Base-by-base conservation (phyloP, 371 early-diverging fungal genomes). In the Amoeboaphelidium protococcarum region DNA sequence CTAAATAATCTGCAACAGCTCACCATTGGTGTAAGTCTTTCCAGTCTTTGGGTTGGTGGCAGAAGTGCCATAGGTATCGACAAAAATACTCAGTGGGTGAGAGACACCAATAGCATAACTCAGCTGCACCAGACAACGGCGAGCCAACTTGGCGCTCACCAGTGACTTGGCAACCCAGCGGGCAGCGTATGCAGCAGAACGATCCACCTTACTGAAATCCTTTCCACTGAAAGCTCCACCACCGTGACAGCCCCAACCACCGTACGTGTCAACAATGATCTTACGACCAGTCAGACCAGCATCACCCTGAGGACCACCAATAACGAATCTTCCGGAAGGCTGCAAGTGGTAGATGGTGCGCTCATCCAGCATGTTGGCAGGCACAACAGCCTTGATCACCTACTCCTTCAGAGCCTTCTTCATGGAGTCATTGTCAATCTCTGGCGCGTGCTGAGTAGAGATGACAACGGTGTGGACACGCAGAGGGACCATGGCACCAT, bases 181-280 rank as follows among this genome's bases (percentile, higher is more conserved):
- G 54, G 88, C 94, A 48, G 95, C 82, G 73, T 98, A 98, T 55
- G 98, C 98, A 56, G 92, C 98, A 49, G 91, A 92, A 68, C 98
- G 82, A 66, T 98, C 98, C 61, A 98, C 98, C 82, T 98, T 98
- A 74, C 95, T 89, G 84, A 87, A 95, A 74, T 98, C 98, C 79
- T 98, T 98, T 54, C 98, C 98, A 57, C 84, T 83, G 82, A 95
- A 96, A 58, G 94, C 90, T 69, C 98, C 98, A 66, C 98, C 98
- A 67, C 98, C 98, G 76, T 98, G 96, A 54, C 89, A 90, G 66
- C 97, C 94, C 79, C 84, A 90, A 64, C 98, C 97, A 61, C 95
- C 92, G 52, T 63, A 63, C 58, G 85, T 78, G 64, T 85, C 87
- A 62, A 96, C 98, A 60, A 98, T 95, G 61, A 96, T 91, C 81